A percentile compares a stretch with the other conserved stretches of the same genome.
These are phyloP conservation scores for Talaromyces atroroseus DNA, from an alignment of 2,329 filamentous ascomycete species.

Conservation along the genomic window DNA sequence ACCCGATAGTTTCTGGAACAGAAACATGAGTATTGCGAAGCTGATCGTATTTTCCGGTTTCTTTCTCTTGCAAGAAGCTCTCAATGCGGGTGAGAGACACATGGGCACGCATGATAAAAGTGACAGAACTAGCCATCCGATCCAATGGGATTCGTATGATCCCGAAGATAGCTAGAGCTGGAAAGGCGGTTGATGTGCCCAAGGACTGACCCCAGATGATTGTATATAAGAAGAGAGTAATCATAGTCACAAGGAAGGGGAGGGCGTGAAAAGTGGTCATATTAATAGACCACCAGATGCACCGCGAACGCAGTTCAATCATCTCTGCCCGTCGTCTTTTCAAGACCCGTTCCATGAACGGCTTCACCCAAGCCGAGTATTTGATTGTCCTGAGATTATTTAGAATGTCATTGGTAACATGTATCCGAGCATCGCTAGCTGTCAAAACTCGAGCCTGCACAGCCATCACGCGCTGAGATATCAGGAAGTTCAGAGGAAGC, in stretches of 20 bases:
- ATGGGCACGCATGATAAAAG: not conserved
- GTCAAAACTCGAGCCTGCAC: not conserved
- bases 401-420: not conserved
- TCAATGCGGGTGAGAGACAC: constrained; percentile 4
- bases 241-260: constrained; percentile 1
- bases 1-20: too few species aligned
- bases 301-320: not conserved
- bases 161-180: constrained; percentile 3
- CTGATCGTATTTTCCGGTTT: not conserved
- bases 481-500: constrained; percentile 2
- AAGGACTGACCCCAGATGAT: not conserved
- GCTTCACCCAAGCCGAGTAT: constrained; percentile 2
- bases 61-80: not conserved
- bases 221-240: constrained; percentile 5
- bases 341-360: not conserved
- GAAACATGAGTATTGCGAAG: not conserved
- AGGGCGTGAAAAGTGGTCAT: not conserved
- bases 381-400: constrained; percentile 4
- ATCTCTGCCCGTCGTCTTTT: not conserved
- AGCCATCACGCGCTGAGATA: not conserved
- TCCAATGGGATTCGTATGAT: constrained; percentile 4
- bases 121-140: not conserved
- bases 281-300: constrained; percentile 4
- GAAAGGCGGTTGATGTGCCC: constrained; percentile 5
- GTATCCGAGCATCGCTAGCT: not conserved